Evolutionary conservation across 768 basidiomycete species (phyloP), one percentile per base, ranked within the genome.

Genomic region (Hygrocybe punicea): DNA sequence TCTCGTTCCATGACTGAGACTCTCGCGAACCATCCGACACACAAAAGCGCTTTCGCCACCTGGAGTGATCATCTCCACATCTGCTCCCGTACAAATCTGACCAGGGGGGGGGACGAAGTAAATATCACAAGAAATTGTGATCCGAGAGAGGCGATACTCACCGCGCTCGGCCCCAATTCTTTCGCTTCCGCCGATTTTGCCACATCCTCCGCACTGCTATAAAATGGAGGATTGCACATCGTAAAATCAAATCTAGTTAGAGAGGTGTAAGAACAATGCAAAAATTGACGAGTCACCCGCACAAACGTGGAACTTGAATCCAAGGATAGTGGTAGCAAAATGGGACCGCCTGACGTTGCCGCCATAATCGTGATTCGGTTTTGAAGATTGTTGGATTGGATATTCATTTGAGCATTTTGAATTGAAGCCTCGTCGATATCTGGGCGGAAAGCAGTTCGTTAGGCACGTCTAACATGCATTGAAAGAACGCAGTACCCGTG

Each of bases 191-290:
- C 81, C 2, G 84, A 85, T 2, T 70, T 65, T 0, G 64, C 60
- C 7, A 93, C 79, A 57, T 98, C 96, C 29, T 85, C 82, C 1
- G 69, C 65, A 56, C 85, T 89, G n/a, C 76, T 67, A 66, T 97
- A 98, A 71, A 99, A 99, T 0, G 96, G 96, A 0, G 96, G 96
- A 69, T 98, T 99, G 72, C 95, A 98, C 85, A 98, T 92, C 0
- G 86, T 84, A 61, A 96, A 93, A 56, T 88, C 83, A 63, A 85
- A 84, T 3, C 82, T 84, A 10, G 4, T 4, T 24, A 56, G 42
- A 40, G 14, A 33, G 33, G 53, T 7, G 45, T 34, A 10, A 2
- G 9, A 40, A n/a, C 23, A 7, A 8, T 33, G 24, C 37, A 40
- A 24, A 37, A 48, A 5, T 16, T 37, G 44, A n/a, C 37, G 13